Evolutionary conservation across 768 basidiomycete genomes (phyloP).

Genomic region (Clitopilus passeckerianus): DNA sequence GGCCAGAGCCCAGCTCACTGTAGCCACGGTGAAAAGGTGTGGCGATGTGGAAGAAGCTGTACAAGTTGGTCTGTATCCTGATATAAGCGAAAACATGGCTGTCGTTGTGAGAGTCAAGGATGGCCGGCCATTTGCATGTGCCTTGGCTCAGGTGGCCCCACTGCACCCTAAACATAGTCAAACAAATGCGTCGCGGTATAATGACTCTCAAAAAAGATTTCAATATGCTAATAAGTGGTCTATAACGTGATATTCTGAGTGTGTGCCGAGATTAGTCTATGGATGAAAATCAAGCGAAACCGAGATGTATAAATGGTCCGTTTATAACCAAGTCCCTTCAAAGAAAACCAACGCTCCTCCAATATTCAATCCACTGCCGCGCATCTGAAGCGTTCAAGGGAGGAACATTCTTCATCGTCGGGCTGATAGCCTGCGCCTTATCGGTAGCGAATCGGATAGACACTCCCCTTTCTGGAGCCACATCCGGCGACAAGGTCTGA

Average conservation of each 20-base stretch:
- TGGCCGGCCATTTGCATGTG: background rate
- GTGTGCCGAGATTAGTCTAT: too few relatives aligned
- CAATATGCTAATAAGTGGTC: too few relatives aligned
- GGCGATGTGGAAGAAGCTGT: too few relatives aligned
- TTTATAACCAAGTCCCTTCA: background rate
- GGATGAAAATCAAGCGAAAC: too few relatives aligned
- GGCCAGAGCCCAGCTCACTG: too few relatives aligned
- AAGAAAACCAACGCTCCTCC: constrained; percentile 23
- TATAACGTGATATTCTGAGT: too few relatives aligned
- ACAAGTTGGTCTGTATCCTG: too few relatives aligned
- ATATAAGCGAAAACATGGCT: background rate
- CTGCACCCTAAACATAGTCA: background rate
- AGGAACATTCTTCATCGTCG: constrained; percentile 23
- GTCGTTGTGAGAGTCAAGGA: background rate
- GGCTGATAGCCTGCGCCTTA: constrained; percentile 23
- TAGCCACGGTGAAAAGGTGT: too few relatives aligned
- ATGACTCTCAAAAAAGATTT: too few relatives aligned
- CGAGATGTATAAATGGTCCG: too few relatives aligned
- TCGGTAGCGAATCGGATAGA: constrained; percentile 20
- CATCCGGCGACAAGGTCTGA: background rate
- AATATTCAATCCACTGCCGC: constrained; percentile 32
- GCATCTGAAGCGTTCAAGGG: constrained; percentile 20
- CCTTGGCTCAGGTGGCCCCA: background rate
- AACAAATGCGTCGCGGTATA: background rate
- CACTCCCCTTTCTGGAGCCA: constrained; percentile 14